Conservation (phyloP, 345 rosid species). For the Syzygium jambos region DNA sequence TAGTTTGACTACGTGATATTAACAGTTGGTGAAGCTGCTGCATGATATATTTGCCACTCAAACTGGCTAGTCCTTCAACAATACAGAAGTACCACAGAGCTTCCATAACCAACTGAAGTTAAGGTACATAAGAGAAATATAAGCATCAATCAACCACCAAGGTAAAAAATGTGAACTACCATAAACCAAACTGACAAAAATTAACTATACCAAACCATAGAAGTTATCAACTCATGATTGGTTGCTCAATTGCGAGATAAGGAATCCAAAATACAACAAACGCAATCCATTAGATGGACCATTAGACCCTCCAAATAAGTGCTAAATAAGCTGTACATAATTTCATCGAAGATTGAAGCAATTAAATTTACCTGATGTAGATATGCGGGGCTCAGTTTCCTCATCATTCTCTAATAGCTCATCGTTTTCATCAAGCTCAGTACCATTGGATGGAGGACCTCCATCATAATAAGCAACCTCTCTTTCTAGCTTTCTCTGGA, state of each 20-base stretch:
- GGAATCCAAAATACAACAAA: background rate
- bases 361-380: background rate
- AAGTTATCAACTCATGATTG: background rate
- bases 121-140: background rate
- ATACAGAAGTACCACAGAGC: background rate
- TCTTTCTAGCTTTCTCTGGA: conserved; percentile 73
- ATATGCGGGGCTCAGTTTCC: conserved; percentile 13
- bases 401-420: conserved; percentile 26
- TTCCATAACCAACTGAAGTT: background rate
- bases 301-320: background rate
- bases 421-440: conserved; percentile 23
- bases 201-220: background rate
- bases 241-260: background rate
- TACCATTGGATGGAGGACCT: conserved; percentile 21
- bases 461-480: conserved; percentile 33
- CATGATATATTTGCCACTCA: background rate
- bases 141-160: background rate
- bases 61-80: background rate
- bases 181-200: background rate
- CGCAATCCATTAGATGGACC: background rate
- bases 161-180: background rate
- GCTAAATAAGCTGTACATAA: background rate
- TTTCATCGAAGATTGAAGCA: background rate
- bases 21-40: background rate
- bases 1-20: background rate